These are phyloP conservation scores for Scortechinia acanthostroma DNA, from an alignment of 2,329 filamentous ascomycete genomes.

Conservation along the genomic window DNA sequence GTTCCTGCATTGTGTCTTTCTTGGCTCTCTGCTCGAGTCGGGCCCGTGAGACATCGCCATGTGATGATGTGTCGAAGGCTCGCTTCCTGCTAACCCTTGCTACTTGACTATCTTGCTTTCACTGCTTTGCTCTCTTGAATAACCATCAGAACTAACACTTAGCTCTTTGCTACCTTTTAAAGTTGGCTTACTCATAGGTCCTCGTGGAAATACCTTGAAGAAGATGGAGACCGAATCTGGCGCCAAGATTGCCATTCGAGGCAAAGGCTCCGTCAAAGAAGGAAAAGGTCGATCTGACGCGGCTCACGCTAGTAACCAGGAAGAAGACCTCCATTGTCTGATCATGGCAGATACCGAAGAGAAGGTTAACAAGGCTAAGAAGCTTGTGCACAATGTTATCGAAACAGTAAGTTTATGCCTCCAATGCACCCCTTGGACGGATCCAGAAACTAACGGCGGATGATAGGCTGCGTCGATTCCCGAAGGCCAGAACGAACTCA, in stretches of 20 bases:
- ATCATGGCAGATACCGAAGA: conserved; percentile 99
- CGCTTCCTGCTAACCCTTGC: conserved; percentile 15
- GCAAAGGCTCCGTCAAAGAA: conserved; percentile 99
- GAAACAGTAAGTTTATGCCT: conserved; percentile 80
- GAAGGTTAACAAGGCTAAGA: conserved; percentile 98
- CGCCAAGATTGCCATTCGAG: conserved; percentile 97
- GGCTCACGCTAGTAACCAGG: conserved; percentile 98
- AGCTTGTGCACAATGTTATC: conserved; percentile 95
- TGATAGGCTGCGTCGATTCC: conserved; percentile 89
- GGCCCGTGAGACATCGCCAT: conserved; percentile 9
- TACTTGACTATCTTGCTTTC: conserved; percentile 5
- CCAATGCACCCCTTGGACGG: background rate
- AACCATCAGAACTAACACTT: conserved; percentile 71
- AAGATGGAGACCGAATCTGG: conserved; percentile 98
- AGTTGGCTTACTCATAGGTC: conserved; percentile 99
- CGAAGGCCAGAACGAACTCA: conserved; percentile 96
- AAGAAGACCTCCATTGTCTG: conserved; percentile 96
- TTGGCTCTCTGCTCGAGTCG: conserved; percentile 16
- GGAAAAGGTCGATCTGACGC: conserved; percentile 98
- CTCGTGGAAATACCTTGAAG: conserved; percentile 98
- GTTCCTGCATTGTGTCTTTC: conserved; percentile 31
- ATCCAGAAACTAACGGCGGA: conserved; percentile 21
- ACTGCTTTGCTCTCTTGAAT: conserved; percentile 5
- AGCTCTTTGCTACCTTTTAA: conserved; percentile 52
- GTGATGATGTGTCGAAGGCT: conserved; percentile 11